Conservation (phyloP, 805 yeast species). For the Saturnispora sanitii region DNA sequence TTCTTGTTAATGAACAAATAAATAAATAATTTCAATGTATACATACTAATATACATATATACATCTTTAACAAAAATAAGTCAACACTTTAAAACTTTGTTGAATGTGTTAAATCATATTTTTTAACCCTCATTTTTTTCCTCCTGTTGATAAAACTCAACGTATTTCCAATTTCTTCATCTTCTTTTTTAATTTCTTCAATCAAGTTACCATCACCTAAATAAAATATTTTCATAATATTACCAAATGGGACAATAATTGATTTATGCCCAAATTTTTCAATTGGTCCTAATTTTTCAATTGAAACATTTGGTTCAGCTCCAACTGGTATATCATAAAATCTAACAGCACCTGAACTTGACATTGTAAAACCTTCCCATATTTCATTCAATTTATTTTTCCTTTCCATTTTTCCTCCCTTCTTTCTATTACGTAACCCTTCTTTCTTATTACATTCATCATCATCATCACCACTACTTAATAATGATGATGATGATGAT, state of each 20-base stretch:
- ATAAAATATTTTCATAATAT: conserved; percentile 59
- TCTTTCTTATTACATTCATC: neutral
- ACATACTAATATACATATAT: too few relatives aligned
- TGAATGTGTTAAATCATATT: conserved; percentile 29
- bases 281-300: conserved; percentile 51
- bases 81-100: conserved; percentile 20
- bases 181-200: conserved; percentile 44
- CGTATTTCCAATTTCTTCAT: conserved; percentile 26
- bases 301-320: conserved; percentile 36
- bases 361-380: conserved; percentile 82
- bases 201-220: conserved; percentile 68
- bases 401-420: neutral
- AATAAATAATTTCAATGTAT: too few relatives aligned
- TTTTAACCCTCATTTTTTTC: conserved; percentile 26
- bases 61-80: too few relatives aligned
- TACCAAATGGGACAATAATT: conserved; percentile 66
- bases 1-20: too few relatives aligned
- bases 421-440: neutral
- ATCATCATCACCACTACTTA: neutral
- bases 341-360: conserved; percentile 52
- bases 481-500: neutral
- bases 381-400: conserved; percentile 31
- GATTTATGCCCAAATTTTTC: conserved; percentile 70
- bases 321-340: conserved; percentile 49
- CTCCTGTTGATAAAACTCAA: conserved; percentile 29